Conservation (phyloP, 805 yeast genomes). For the Suhomyces vadensis region DNA sequence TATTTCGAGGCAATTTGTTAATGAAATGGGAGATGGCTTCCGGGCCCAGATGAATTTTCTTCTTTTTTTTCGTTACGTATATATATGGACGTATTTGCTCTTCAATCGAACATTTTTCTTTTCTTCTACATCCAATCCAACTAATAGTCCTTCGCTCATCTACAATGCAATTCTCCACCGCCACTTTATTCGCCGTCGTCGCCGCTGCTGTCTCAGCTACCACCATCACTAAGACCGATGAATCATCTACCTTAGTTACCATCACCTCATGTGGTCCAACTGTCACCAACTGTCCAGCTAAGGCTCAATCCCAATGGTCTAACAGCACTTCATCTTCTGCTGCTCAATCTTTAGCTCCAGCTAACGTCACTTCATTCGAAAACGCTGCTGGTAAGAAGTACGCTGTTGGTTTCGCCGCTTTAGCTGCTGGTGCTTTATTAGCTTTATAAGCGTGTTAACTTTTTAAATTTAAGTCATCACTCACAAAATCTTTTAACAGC, state of each 20-base stretch:
- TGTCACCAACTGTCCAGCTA: constrained; percentile 47
- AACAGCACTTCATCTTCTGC: constrained; percentile 22
- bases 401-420: constrained; percentile 20
- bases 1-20: constrained; percentile 1
- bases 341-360: constrained; percentile 11
- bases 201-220: constrained; percentile 36
- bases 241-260: constrained; percentile 41
- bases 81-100: neutral
- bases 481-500: neutral
- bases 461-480: neutral
- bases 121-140: constrained; percentile 28
- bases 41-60: neutral
- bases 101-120: neutral
- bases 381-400: constrained; percentile 27
- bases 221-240: constrained; percentile 31
- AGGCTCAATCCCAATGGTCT: constrained; percentile 10
- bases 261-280: constrained; percentile 40
- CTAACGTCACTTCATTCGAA: constrained; percentile 17
- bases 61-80: neutral
- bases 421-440: constrained; percentile 29
- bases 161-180: constrained; percentile 50
- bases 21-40: neutral
- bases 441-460: constrained; percentile 26
- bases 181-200: constrained; percentile 40
- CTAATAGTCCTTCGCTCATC: constrained; percentile 36